Evolutionary conservation across 352 stramenopile genomes (phyloP), one percentile per base, ranked within the genome.

Genomic region (Phytophthora pseudosyringae): DNA sequence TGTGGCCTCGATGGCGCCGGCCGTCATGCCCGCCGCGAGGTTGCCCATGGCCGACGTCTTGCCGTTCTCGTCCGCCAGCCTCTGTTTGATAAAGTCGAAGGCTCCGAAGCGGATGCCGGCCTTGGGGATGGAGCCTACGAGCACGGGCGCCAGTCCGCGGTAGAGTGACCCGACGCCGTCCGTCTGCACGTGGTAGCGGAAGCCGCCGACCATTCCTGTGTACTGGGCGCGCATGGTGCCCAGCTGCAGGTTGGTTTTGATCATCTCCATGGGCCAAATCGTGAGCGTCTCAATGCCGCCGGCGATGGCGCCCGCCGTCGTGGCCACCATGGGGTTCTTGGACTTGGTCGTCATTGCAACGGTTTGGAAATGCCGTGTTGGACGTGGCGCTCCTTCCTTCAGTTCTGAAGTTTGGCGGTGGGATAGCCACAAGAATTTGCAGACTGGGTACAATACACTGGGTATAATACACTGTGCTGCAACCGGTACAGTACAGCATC

Each of bases 101-200:
- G 93, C 87, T 55, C 97, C 96, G 65, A 99, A 99, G 13, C 97
- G 95, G 51, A 99, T 98, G 10, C 96, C 96, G 6, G 97, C 95
- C 68, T 99, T 99, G 8, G 97, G 97, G 40, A 99, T 94, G 47
- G 89, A 97, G 21, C 95, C 95, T 31, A 99, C 80, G 25, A 99
- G 80, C 50, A 98, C 98, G 3, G 97, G 97, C 8, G 93, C 83
- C 32, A 99, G 81, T 18, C 96, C 97, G 56, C 96, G 88, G 65
- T 99, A 99, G 4, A 99, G 89, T 57, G 90, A 90, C 8, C 82
- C 48, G 5, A 85, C 64, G 16, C 85, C 85, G 51, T 89, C 83
- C 11, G 72, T 85, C 55, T 76, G 79, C 26, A 92, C 54, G 54
- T 94, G 85, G 62, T 91, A 92, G 44, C 69, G 73, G 51, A 94